A percentile compares a stretch with the other conserved stretches of the same genome.
These are phyloP conservation scores for Apiospora pterosperma DNA, from an alignment of 2,329 filamentous ascomycete genomes.

Conservation along the genomic window DNA sequence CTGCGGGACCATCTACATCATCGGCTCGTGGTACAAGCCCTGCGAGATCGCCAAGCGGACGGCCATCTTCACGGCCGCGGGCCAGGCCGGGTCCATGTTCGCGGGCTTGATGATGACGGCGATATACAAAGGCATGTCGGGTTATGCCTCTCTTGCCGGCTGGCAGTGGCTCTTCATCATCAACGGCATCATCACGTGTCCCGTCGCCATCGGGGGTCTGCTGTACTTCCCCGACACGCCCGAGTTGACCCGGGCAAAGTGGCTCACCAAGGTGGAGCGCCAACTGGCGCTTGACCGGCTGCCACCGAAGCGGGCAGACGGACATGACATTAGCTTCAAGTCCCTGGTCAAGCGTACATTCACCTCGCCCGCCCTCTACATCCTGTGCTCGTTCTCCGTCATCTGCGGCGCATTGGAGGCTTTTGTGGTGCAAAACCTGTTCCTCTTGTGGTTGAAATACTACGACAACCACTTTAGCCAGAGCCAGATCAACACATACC, in stretches of 20 bases:
- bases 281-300: conserved; percentile 24
- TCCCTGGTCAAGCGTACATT: conserved; percentile 26
- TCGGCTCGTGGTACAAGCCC: conserved; percentile 52
- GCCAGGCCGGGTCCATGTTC: conserved; percentile 51
- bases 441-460: not conserved
- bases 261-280: conserved; percentile 26
- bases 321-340: conserved; percentile 28
- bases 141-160: conserved; percentile 37
- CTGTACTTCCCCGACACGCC: conserved; percentile 41
- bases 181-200: conserved; percentile 44
- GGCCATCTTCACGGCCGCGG: conserved; percentile 50
- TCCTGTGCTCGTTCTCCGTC: conserved; percentile 35
- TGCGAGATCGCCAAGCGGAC: conserved; percentile 49
- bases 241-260: conserved; percentile 35
- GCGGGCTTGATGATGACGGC: conserved; percentile 53
- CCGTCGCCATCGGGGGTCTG: conserved; percentile 44
- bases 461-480: conserved; percentile 15
- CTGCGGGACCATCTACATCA: conserved; percentile 44
- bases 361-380: conserved; percentile 27
- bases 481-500: conserved; percentile 31
- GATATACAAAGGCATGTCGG: conserved; percentile 31
- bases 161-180: conserved; percentile 41
- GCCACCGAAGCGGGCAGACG: conserved; percentile 28
- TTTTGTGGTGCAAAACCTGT: conserved; percentile 19
- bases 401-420: conserved; percentile 32